Percentiles rank a stretch among this genome's conserved stretches.
Evolutionary conservation across 169 alveolate species (phyloP).

Genomic region (Cryptosporidium sp.): DNA sequence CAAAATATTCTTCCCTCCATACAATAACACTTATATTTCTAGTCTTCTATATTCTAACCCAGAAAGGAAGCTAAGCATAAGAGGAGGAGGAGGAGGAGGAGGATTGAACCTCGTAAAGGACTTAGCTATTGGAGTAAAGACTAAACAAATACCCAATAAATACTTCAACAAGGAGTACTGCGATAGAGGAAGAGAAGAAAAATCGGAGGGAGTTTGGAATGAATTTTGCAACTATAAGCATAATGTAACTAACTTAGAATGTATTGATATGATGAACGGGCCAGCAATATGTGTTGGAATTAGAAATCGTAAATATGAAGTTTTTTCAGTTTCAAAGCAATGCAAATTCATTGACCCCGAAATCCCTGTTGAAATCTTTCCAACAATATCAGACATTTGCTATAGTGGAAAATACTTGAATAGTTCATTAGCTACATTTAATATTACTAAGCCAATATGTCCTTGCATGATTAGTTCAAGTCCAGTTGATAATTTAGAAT

Average conservation of each 20-base stretch:
- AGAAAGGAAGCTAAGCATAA: constrained; percentile 12
- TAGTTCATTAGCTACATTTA: neutral
- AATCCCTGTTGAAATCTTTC: constrained; percentile 62
- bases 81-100: neutral
- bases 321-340: constrained; percentile 38
- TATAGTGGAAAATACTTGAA: neutral
- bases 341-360: constrained; percentile 67
- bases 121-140: neutral
- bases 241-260: constrained; percentile 43
- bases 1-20: neutral
- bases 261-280: constrained; percentile 73
- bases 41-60: neutral
- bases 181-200: neutral
- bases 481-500: neutral
- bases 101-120: neutral
- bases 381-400: constrained; percentile 40
- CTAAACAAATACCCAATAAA: neutral
- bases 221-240: constrained; percentile 16
- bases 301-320: constrained; percentile 40
- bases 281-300: constrained; percentile 74
- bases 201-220: constrained; percentile 8
- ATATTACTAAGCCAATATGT: constrained; percentile 10
- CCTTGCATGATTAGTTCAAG: constrained; percentile 30
- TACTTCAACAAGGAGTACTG: constrained; percentile 47
- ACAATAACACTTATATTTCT: neutral